Evolutionary conservation across 352 stramenopile species (phyloP), one percentile per base, ranked within the genome.

Genomic region (Pythium angustatum): DNA sequence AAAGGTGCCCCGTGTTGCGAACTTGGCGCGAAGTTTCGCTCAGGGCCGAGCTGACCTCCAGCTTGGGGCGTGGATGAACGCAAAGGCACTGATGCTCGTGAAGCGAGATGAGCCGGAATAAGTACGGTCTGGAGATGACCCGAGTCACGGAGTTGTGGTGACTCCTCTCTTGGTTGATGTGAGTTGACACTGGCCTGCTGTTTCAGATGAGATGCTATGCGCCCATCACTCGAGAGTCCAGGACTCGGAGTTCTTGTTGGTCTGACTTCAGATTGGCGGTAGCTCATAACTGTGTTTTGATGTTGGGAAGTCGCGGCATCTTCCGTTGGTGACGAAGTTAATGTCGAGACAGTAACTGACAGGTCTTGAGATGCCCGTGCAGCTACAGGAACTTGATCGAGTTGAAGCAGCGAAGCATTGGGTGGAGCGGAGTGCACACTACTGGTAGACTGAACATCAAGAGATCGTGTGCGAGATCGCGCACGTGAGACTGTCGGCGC

Each of bases 371-470:
- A 15, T n/a, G 17, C 40, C 40, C 40, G 11, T 8, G 40, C n/a
- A 14, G 3, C 19, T 8, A 14, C 40, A 47, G 40, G 26, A 47
- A 47, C 19, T n/a, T 1, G 40, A 24, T 17, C n/a, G n/a, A n/a
- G n/a, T 17, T 31, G 50, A 15, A 36, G 27, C 4, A 34, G n/a
- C 26, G 50, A 12, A 17, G 21, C 3, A 22, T 10, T 22, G 33
- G 31, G 4, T 8, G 22, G 3, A 24, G n/a, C 4, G 33, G 58
- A 30, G 1, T 21, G 58, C 1, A 22, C 21, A 4, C 44, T 48
- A 24, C 43, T 9, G 33, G 44, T 10, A n/a, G 43, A 36, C 38
- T 53, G n/a, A n/a, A 57, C 21, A 11, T 65, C 48, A 12, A 48
- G 58, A 12, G 58, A 44, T 10, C 34, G 38, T 21, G 47, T 27